Base-by-base conservation (phyloP, 257 asterid genomes). In the Lycium ferocissimum region DNA sequence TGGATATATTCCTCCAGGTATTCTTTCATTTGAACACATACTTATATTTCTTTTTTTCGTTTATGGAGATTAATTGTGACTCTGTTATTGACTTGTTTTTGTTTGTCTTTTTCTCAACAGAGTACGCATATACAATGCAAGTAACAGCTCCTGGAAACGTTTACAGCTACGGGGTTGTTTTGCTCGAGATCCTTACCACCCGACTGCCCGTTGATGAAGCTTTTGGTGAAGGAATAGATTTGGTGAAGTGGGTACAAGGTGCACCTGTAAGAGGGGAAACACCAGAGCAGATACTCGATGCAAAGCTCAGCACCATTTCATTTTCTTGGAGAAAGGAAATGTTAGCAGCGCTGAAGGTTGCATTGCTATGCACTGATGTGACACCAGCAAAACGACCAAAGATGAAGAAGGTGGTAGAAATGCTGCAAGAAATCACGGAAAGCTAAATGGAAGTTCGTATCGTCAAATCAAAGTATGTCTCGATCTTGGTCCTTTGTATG, bases 1-100 rank as follows among this genome's bases (percentile, higher is more conserved):
- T 71, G 99, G 99, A 83, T 97, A 97, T 85, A 97, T 97, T 86
- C 99, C 99, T 65, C 99, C 99, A 87, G 99, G 99, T 97, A 92
- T 35, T 14, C 69, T n/a, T 38, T 63, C 51, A 17, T 61, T 66
- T 40, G 20, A 63, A 82, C 47, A 76, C 81, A 80, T 67, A 69
- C 76, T 66, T 73, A 6, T 43, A 43, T 38, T 62, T 45, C 43
- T 62, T 84, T 76, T 18, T 66, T 17, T 9, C 58, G 45, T 20
- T 73, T 56, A 12, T 47, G 45, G 59, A 47, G 59, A 49, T 75
- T 75, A 7, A 49, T 75, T 75, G 3, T 47, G 49, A 1, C 2
- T 49, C n/a, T 76, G 22, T 7, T 14, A 76, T 51, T 76, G 63
- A 76, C 82, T 76, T 22, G 51, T 76, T 83, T 59, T 7, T 65